Evolutionary conservation across 768 basidiomycete genomes (phyloP).

Genomic region (Lentinula sp.): DNA sequence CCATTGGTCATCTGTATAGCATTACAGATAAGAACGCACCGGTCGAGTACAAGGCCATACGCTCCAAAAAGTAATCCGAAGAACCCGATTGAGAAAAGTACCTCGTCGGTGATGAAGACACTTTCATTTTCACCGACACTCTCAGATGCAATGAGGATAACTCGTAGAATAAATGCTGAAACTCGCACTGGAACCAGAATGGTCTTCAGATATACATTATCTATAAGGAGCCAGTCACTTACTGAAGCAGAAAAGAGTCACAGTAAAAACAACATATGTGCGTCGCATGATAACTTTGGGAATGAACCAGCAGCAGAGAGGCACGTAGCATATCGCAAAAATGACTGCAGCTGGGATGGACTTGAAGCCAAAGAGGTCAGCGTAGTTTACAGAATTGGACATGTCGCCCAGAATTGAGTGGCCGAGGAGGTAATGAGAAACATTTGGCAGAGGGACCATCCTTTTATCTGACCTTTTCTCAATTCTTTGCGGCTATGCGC

Average conservation of each 20-base stretch:
- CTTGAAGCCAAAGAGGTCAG: conserved; percentile 11
- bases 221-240: conserved; percentile 3
- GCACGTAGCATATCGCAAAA: conserved; percentile 20
- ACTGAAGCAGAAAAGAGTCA: conserved; percentile 23
- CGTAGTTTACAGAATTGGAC: conserved; percentile 11
- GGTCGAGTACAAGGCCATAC: conserved; percentile 34
- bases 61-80: conserved; percentile 36
- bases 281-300: conserved; percentile 13
- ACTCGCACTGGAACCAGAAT: conserved; percentile 27
- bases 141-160: conserved; percentile 24
- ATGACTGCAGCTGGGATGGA: conserved; percentile 18
- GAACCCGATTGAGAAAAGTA: conserved; percentile 36
- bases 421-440: not conserved
- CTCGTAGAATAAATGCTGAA: conserved; percentile 33
- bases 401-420: not conserved
- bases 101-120: conserved; percentile 30
- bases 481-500: not conserved
- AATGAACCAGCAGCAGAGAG: conserved; percentile 16
- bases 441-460: not conserved
- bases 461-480: not conserved
- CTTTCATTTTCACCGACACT: conserved; percentile 23
- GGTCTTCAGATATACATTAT: not conserved
- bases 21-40: conserved; percentile 19
- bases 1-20: conserved; percentile 8
- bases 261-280: conserved; percentile 18